These are phyloP conservation scores for Sporothrix curviconia DNA, from an alignment of 2,329 filamentous ascomycete species.

Conservation along the genomic window DNA sequence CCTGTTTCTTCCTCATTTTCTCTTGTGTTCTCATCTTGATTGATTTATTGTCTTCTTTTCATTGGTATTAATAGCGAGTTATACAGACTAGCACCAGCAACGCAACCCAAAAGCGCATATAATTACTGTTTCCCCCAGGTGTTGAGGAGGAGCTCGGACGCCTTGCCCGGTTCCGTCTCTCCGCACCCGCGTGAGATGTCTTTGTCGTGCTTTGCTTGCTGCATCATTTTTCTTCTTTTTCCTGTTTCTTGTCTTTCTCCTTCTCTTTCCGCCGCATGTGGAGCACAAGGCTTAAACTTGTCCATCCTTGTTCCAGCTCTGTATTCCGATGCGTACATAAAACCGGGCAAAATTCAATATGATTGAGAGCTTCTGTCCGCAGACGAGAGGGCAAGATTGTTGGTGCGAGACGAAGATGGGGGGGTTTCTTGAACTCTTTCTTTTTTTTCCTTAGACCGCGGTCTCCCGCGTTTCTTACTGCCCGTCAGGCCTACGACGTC, in stretches of 20 bases:
- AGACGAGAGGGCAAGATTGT: no score
- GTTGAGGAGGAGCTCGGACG: background rate
- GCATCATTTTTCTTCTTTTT: background rate
- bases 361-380: no score
- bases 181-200: no score
- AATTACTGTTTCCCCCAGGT: background rate
- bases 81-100: background rate
- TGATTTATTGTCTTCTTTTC: background rate
- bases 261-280: slow-evolving; percentile 50
- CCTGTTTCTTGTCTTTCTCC: slow-evolving; percentile 13
- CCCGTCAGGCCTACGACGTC: no score
- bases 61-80: slow-evolving; percentile 11
- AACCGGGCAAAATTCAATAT: background rate
- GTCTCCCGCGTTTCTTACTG: no score
- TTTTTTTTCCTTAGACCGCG: no score
- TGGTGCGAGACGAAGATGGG: no score
- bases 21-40: background rate
- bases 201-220: background rate
- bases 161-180: no score
- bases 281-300: slow-evolving; percentile 63
- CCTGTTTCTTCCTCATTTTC: no score
- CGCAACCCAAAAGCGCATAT: background rate
- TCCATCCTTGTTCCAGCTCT: slow-evolving; percentile 63
- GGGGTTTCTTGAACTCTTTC: no score
- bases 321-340: slow-evolving; percentile 68